Evolutionary conservation across 441 rosid genomes (phyloP).

Genomic region (Populus hybrid): DNA sequence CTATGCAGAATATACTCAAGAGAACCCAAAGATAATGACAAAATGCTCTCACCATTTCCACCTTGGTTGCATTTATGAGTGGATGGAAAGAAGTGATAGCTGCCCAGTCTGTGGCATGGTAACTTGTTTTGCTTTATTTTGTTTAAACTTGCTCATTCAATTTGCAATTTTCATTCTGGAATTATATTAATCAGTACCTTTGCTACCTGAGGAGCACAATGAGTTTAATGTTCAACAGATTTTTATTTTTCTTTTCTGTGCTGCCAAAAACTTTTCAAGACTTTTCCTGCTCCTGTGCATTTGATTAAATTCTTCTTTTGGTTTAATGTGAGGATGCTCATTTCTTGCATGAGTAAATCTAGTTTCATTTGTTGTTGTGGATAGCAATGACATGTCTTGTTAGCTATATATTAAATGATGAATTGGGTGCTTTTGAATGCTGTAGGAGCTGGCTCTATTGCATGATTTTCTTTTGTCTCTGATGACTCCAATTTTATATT

Average conservation of each 20-base stretch:
- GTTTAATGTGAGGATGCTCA: neutral
- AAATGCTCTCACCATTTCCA: slow-evolving; percentile 95
- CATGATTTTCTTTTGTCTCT: neutral
- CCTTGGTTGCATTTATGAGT: slow-evolving; percentile 94
- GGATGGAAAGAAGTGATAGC: slow-evolving; percentile 98
- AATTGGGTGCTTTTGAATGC: neutral
- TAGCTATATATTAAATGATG: slow-evolving; percentile 1
- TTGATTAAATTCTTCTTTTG: neutral
- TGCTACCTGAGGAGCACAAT: neutral
- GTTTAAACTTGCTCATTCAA: neutral
- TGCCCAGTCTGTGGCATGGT: slow-evolving; percentile 93
- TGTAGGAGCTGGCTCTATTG: neutral
- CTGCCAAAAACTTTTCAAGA: neutral
- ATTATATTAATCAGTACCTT: neutral
- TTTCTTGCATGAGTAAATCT: neutral
- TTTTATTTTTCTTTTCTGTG: neutral
- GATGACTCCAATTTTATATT: neutral
- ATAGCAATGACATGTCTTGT: neutral
- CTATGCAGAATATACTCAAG: slow-evolving; percentile 73
- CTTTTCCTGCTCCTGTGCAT: neutral
- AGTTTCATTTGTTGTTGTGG: neutral
- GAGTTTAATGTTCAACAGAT: neutral
- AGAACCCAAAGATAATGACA: slow-evolving; percentile 83
- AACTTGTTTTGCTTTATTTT: slow-evolving; percentile 18
- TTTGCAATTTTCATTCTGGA: neutral